These are phyloP conservation scores for Abrus precatorius DNA, from an alignment of 306 rosid genomes.

Conservation along the genomic window DNA sequence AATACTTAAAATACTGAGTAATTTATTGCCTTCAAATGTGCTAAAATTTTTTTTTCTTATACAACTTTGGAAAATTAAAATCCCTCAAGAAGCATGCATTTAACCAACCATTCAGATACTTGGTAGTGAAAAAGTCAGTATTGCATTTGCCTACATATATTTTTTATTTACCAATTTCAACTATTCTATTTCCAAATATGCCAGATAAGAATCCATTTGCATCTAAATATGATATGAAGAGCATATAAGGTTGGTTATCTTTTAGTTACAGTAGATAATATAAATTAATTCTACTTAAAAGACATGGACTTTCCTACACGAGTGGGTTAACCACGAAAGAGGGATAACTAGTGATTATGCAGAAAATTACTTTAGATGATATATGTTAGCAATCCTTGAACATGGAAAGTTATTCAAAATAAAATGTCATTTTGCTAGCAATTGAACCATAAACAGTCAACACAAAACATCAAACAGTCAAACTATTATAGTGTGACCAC, in stretches of 20 bases:
- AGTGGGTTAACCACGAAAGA: background rate
- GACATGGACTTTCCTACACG: background rate
- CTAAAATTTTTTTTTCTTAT: background rate
- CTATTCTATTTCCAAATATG: conserved; percentile 1
- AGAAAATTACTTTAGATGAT: conserved; percentile 17
- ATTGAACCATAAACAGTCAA: background rate
- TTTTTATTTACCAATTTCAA: background rate
- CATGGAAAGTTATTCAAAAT: background rate
- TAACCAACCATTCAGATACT: conserved; percentile 8
- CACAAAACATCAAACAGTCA: background rate
- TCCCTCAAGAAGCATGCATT: conserved; percentile 15
- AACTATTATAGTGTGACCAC: background rate
- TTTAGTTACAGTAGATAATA: conserved; percentile 14
- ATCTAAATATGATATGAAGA: background rate
- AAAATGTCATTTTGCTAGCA: background rate
- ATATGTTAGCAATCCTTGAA: background rate
- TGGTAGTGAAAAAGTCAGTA: background rate
- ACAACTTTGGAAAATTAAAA: conserved; percentile 30
- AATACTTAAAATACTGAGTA: background rate
- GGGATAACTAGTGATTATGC: conserved; percentile 5
- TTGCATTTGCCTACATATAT: background rate
- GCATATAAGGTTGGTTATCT: conserved; percentile 24
- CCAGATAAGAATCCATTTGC: background rate
- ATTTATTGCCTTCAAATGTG: background rate
- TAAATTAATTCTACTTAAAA: conserved; percentile 16